Percentiles rank a stretch among this genome's conserved stretches.
Conservation (phyloP, 208 protist species). For the Leishmania braziliensis region DNA sequence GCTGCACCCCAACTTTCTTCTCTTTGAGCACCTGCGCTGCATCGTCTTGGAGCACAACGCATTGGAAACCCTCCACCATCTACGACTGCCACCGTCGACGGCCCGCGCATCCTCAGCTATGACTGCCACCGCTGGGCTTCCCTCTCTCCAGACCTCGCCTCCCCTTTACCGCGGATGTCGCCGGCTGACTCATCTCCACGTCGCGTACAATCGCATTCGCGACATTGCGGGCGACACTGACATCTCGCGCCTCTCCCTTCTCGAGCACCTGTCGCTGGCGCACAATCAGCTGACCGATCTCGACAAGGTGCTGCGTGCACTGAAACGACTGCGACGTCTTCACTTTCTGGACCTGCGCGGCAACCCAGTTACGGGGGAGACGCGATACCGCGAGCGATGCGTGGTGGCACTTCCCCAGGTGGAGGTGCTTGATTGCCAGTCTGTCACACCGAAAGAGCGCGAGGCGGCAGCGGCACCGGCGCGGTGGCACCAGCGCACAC, state of each 20-base stretch:
- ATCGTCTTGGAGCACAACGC: constrained; percentile 70
- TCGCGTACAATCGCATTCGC: constrained; percentile 42
- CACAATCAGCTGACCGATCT: constrained; percentile 68
- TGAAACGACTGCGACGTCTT: constrained; percentile 56
- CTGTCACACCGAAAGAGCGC: constrained; percentile 61
- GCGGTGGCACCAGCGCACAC: neutral
- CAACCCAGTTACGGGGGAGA: constrained; percentile 72
- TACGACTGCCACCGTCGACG: constrained; percentile 28
- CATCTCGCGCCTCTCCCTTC: constrained; percentile 46
- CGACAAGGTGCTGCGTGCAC: constrained; percentile 28
- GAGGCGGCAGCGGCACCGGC: constrained; percentile 14
- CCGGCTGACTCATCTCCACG: constrained; percentile 52
- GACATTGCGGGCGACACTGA: constrained; percentile 46
- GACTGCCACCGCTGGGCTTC: neutral
- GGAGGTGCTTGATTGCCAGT: constrained; percentile 64
- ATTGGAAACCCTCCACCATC: constrained; percentile 44
- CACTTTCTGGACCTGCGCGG: constrained; percentile 61
- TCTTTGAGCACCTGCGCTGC: constrained; percentile 64
- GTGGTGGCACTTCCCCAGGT: constrained; percentile 64
- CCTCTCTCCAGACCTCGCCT: neutral
- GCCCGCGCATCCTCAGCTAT: neutral
- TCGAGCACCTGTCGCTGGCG: constrained; percentile 67
- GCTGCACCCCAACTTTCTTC: constrained; percentile 65
- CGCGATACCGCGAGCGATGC: constrained; percentile 64
- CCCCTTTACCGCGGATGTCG: constrained; percentile 47